phyloP scores from a whole-genome alignment of 108 stramenopile genomes.

The Skeletonema potamos region DNA sequence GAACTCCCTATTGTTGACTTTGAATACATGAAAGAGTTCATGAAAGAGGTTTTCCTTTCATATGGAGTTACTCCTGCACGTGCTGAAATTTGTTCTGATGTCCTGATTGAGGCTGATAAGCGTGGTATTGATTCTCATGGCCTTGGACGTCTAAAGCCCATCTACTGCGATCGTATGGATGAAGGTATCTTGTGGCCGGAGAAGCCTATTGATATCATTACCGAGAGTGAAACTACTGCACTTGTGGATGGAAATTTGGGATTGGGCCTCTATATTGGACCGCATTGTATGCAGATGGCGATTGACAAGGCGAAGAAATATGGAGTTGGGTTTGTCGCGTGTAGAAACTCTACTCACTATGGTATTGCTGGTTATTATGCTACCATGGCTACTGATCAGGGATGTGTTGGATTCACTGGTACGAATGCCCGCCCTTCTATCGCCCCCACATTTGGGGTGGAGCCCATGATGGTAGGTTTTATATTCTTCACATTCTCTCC shows the following conservation, averaged over 20 bases:
- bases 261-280: slow-evolving; percentile 67
- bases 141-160: slow-evolving; percentile 62
- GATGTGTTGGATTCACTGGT: slow-evolving; percentile 61
- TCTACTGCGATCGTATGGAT: slow-evolving; percentile 74
- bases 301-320: slow-evolving; percentile 68
- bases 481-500: not conserved
- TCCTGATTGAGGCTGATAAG: slow-evolving; percentile 67
- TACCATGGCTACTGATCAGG: slow-evolving; percentile 64
- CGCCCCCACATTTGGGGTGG: slow-evolving; percentile 68
- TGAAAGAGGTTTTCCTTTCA: slow-evolving; percentile 57
- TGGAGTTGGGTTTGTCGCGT: slow-evolving; percentile 66
- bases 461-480: slow-evolving; percentile 55
- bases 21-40: slow-evolving; percentile 65
- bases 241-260: slow-evolving; percentile 66
- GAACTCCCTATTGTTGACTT: slow-evolving; percentile 52
- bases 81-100: slow-evolving; percentile 60
- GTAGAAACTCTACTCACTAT: slow-evolving; percentile 65
- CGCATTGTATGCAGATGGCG: slow-evolving; percentile 70
- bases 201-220: slow-evolving; percentile 50
- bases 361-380: slow-evolving; percentile 74
- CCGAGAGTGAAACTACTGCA: slow-evolving; percentile 53
- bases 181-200: slow-evolving; percentile 55
- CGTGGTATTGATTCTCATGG: slow-evolving; percentile 75
- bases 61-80: slow-evolving; percentile 51
- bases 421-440: slow-evolving; percentile 72